These are phyloP conservation scores for Oxalis stricta DNA, from an alignment of 441 rosid species.

Conservation along the genomic window DNA sequence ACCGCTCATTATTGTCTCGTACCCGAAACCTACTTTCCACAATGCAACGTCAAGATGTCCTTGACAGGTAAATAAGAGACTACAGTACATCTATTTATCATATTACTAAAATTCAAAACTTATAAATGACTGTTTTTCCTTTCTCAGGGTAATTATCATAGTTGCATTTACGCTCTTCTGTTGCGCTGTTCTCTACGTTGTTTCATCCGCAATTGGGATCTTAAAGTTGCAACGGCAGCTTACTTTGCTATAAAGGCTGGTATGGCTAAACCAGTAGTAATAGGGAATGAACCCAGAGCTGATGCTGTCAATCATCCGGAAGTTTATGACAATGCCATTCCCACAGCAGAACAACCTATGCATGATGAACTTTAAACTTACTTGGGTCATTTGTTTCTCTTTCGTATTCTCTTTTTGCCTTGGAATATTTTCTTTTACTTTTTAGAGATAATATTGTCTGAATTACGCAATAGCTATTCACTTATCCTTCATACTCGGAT, in stretches of 20 bases:
- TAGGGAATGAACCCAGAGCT: constrained; percentile 21
- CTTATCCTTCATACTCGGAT: constrained; percentile 82
- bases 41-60: constrained; percentile 82
- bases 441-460: no score
- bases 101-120: constrained; percentile 8
- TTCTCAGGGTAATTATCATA: constrained; percentile 48
- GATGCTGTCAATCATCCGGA: constrained; percentile 27
- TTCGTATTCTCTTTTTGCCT: constrained; percentile 2
- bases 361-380: constrained; percentile 77
- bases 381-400: no score
- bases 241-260: constrained; percentile 63
- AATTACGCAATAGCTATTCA: not conserved
- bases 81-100: not conserved
- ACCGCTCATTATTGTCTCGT: constrained; percentile 61
- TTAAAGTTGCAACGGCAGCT: constrained; percentile 62
- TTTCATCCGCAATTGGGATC: constrained; percentile 68
- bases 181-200: constrained; percentile 65
- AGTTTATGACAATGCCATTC: constrained; percentile 27
- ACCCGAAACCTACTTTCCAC: constrained; percentile 85
- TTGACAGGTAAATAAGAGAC: constrained; percentile 43
- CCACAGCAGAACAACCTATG: constrained; percentile 28
- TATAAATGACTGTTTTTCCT: not conserved
- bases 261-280: constrained; percentile 39
- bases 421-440: no score
- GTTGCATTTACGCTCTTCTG: constrained; percentile 54